phyloP scores from a whole-genome alignment of 352 stramenopile species.

The Globisporangium irregulare region DNA sequence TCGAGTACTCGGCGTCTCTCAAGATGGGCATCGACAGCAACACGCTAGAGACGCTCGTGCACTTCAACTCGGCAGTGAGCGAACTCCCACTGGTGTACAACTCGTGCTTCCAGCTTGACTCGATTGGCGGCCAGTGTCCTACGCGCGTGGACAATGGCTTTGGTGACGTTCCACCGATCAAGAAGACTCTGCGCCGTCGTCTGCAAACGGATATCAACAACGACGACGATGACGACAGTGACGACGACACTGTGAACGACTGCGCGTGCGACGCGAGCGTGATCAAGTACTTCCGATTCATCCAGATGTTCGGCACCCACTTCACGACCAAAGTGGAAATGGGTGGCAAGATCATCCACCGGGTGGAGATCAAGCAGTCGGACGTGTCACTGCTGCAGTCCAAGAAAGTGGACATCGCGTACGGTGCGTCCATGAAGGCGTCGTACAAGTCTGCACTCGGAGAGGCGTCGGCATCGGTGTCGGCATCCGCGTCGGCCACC shows the following conservation, averaged over 20 bases:
- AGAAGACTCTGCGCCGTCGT: slow-evolving; percentile 36
- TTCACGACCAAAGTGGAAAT: slow-evolving; percentile 32
- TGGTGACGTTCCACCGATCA: slow-evolving; percentile 19
- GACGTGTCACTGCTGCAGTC: slow-evolving; percentile 23
- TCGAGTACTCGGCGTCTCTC: slow-evolving; percentile 25
- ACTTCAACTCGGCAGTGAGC: slow-evolving; percentile 6
- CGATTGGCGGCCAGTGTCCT: slow-evolving; percentile 9
- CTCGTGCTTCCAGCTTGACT: slow-evolving; percentile 18
- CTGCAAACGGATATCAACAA: slow-evolving; percentile 24
- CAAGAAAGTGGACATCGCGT: slow-evolving; percentile 29
- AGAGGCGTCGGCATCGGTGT: slow-evolving; percentile 19
- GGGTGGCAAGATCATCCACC: slow-evolving; percentile 29
- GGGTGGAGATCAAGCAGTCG: slow-evolving; percentile 30
- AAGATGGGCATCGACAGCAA: slow-evolving; percentile 6
- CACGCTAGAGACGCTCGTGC: slow-evolving; percentile 12
- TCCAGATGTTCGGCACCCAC: slow-evolving; percentile 26
- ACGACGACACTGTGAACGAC: slow-evolving; percentile 23
- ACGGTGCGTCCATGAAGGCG: slow-evolving; percentile 31
- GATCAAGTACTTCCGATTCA: slow-evolving; percentile 27
- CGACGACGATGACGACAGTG: slow-evolving; percentile 24
- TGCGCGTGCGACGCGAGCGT: slow-evolving; percentile 27
- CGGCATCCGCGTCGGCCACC: slow-evolving; percentile 16
- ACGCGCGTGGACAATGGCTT: slow-evolving; percentile 18
- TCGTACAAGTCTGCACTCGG: slow-evolving; percentile 22
- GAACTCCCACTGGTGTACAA: slow-evolving; percentile 10